Conservation (phyloP, 1,139 yeast species). For the Lodderomyces margitis region DNA sequence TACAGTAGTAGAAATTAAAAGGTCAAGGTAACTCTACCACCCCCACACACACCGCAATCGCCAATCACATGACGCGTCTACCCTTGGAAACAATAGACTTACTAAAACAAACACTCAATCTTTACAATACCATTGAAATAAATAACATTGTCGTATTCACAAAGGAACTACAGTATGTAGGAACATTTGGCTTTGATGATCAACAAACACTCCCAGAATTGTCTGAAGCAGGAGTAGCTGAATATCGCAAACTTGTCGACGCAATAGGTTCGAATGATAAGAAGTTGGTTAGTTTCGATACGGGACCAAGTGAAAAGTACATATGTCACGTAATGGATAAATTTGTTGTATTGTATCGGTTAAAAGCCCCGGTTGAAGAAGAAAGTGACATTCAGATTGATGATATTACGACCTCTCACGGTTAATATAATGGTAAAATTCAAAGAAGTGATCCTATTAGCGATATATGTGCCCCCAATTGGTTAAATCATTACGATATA, state of each 20-base stretch:
- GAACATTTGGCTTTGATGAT: not conserved
- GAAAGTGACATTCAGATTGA: too few species aligned
- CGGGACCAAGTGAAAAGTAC: not conserved
- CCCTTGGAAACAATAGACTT: not conserved
- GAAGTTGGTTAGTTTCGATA: conserved; percentile 1
- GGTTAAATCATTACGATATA: too few species aligned
- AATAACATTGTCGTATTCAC: not conserved
- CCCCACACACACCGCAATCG: not conserved
- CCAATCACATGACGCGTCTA: not conserved
- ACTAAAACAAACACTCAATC: not conserved
- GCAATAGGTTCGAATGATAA: not conserved
- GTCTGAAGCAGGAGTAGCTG: not conserved
- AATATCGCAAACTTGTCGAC: not conserved
- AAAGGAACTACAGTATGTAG: not conserved
- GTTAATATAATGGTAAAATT: too few species aligned
- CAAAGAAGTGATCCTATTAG: too few species aligned
- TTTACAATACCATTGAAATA: not conserved
- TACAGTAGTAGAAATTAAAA: not conserved
- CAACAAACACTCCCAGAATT: not conserved
- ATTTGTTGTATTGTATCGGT: conserved; percentile 1
- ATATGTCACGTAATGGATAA: conserved; percentile 2
- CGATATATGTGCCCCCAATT: too few species aligned
- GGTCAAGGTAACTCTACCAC: too few species aligned
- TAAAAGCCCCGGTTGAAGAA: too few species aligned
- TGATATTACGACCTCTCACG: too few species aligned